Conservation (phyloP, 441 rosid species). For the Populus hybrid region DNA sequence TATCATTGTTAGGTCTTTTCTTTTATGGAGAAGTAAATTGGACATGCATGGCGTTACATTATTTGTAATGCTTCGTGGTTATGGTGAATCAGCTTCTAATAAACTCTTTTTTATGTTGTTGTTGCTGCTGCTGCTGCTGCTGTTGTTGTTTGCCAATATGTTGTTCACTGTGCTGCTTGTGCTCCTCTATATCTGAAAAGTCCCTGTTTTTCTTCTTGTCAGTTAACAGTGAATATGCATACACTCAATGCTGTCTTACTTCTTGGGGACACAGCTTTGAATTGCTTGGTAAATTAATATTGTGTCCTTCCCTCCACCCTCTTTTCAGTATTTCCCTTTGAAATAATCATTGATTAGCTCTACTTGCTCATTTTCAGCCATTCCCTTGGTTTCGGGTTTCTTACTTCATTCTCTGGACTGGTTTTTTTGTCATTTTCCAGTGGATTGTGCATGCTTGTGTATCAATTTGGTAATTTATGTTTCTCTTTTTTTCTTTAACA, state of each 20-base stretch:
- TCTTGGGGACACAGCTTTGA: constrained; percentile 74
- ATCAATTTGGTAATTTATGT: constrained; percentile 52
- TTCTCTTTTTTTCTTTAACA: neutral
- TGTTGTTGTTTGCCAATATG: neutral
- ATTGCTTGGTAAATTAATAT: constrained; percentile 62
- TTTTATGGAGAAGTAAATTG: neutral
- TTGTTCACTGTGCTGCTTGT: neutral
- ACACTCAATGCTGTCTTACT: constrained; percentile 63
- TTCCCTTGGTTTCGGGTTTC: constrained; percentile 88
- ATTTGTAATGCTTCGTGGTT: neutral
- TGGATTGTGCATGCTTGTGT: constrained; percentile 71
- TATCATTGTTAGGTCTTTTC: neutral
- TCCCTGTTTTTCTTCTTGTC: constrained; percentile 16
- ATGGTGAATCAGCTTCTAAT: neutral
- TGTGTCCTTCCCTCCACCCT: neutral
- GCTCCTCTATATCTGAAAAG: neutral
- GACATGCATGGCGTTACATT: neutral
- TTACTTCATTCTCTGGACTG: constrained; percentile 85
- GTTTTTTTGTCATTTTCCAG: constrained; percentile 64
- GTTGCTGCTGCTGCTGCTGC: neutral
- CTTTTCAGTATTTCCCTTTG: neutral
- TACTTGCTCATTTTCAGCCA: constrained; percentile 41
- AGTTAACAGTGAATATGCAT: constrained; percentile 83
- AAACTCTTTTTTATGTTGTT: too few species aligned
- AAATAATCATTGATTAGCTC: neutral